Conservation (phyloP, 495 filamentous ascomycete genomes). For the Ascodesmis nigricans region DNA sequence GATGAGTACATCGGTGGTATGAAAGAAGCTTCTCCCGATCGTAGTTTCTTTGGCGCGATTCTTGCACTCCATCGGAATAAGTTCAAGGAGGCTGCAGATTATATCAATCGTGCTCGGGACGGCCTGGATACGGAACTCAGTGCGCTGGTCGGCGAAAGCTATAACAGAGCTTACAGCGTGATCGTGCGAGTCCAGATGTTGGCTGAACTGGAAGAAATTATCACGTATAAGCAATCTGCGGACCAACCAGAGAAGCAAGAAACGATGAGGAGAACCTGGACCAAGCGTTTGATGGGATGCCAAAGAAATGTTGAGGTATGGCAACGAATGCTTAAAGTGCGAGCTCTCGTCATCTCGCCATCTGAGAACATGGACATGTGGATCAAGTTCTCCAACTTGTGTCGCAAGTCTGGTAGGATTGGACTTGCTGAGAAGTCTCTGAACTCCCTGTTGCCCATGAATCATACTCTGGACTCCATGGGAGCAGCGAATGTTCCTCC, state of each 20-base stretch:
- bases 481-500: conserved; percentile 36
- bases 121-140: conserved; percentile 87
- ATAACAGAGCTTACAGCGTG: conserved; percentile 85
- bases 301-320: conserved; percentile 96
- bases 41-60: conserved; percentile 93
- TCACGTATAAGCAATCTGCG: conserved; percentile 77
- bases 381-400: conserved; percentile 97
- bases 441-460: conserved; percentile 46
- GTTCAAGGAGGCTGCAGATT: conserved; percentile 62
- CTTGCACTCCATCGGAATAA: conserved; percentile 83
- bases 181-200: conserved; percentile 97
- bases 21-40: conserved; percentile 77
- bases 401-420: conserved; percentile 81
- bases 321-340: conserved; percentile 91
- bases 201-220: conserved; percentile 93
- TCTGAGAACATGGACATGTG: conserved; percentile 93
- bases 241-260: conserved; percentile 63
- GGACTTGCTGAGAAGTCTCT: conserved; percentile 95
- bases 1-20: conserved; percentile 86
- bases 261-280: conserved; percentile 84
- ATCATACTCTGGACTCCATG: conserved; percentile 32
- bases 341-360: conserved; percentile 72
- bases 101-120: conserved; percentile 78
- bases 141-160: conserved; percentile 83
- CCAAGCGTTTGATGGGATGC: conserved; percentile 77